These are phyloP conservation scores for Phaeotremella fagi DNA, from an alignment of 768 basidiomycete species.

Conservation along the genomic window DNA sequence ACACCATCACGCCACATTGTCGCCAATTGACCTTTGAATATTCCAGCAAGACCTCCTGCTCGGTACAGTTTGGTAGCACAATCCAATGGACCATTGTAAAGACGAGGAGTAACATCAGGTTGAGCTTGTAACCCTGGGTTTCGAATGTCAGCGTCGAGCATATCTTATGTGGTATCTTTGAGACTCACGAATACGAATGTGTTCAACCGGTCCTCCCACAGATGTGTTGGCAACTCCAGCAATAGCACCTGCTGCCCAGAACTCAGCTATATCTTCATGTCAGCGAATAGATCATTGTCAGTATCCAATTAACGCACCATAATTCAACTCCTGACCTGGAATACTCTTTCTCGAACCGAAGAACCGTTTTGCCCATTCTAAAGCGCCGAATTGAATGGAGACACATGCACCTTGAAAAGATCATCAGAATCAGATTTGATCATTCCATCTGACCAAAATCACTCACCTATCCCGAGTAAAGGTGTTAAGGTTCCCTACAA, in stretches of 20 bases:
- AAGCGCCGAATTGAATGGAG: conserved; percentile 88
- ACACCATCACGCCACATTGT: conserved; percentile 62
- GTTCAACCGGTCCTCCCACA: conserved; percentile 93
- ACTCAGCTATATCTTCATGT: conserved; percentile 53
- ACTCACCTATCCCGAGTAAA: conserved; percentile 68
- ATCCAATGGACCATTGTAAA: conserved; percentile 79
- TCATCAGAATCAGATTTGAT: too few species aligned
- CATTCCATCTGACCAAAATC: too few species aligned
- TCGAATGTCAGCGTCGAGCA: background rate
- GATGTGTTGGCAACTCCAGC: conserved; percentile 88
- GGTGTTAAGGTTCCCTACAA: conserved; percentile 81
- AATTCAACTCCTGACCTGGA: conserved; percentile 60
- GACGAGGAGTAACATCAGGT: conserved; percentile 61
- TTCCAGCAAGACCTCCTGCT: conserved; percentile 69
- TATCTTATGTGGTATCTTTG: background rate
- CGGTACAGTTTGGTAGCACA: conserved; percentile 78
- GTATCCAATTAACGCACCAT: conserved; percentile 51
- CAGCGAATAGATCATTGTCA: background rate
- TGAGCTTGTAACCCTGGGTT: conserved; percentile 81
- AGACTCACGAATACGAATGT: conserved; percentile 83
- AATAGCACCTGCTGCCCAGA: conserved; percentile 69
- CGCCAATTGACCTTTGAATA: conserved; percentile 88
- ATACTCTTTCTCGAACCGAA: conserved; percentile 63
- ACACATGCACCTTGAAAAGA: conserved; percentile 66
- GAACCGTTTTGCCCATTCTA: conserved; percentile 77